A percentile compares a stretch with the other conserved stretches of the same genome.
These are phyloP conservation scores for Citropsis articulata DNA, from an alignment of 345 rosid genomes.

Conservation along the genomic window DNA sequence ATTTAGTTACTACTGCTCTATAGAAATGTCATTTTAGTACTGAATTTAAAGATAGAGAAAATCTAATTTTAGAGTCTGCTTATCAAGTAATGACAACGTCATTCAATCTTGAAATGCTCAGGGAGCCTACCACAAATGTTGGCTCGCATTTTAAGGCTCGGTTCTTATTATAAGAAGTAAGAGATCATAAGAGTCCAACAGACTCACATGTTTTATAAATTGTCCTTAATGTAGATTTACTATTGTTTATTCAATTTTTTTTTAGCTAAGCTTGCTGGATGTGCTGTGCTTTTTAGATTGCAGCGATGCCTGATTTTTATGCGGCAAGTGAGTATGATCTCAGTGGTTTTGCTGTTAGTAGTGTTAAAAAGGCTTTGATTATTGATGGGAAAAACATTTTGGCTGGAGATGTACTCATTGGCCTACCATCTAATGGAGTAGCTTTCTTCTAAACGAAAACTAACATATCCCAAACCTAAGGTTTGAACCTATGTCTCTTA, in stretches of 20 bases:
- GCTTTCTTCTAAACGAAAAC: no score
- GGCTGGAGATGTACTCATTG: no score
- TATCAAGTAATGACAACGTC: not conserved
- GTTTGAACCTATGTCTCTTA: no score
- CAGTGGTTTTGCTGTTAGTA: slow-evolving; percentile 90
- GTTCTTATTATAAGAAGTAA: not conserved
- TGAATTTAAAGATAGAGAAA: not conserved
- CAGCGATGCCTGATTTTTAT: slow-evolving; percentile 94
- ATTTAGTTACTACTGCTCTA: no score
- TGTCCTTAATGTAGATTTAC: not conserved
- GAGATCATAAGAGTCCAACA: not conserved
- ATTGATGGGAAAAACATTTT: slow-evolving; percentile 53
- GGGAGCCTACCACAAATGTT: not conserved
- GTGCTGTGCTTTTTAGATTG: slow-evolving; percentile 49
- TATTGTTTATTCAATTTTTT: not conserved
- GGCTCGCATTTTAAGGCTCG: not conserved
- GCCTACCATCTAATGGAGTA: no score
- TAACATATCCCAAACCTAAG: no score
- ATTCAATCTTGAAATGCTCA: not conserved
- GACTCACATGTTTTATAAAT: not conserved
- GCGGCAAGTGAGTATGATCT: slow-evolving; percentile 84
- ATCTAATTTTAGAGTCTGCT: not conserved
- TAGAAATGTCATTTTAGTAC: not conserved
- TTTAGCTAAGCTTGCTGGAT: not conserved
- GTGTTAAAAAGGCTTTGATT: slow-evolving; percentile 67